phyloP scores from a whole-genome alignment of 2,329 filamentous ascomycete genomes.

The Paecilomyces niveus region DNA sequence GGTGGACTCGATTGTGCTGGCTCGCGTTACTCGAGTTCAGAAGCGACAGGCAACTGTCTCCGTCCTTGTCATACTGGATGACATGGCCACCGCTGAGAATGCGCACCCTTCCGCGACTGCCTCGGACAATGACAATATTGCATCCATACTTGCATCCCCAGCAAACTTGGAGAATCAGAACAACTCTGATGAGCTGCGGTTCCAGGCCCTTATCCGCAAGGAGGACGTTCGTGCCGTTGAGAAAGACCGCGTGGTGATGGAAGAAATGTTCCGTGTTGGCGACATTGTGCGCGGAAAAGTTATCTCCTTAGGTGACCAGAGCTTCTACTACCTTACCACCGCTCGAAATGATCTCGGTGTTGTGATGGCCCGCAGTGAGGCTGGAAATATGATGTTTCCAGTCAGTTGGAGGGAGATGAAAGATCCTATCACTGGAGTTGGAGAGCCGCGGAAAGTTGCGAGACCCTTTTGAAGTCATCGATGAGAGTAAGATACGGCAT shows the following conservation, averaged over 20 bases:
- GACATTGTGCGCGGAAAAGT: slow-evolving; percentile 85
- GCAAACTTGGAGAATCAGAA: slow-evolving; percentile 35
- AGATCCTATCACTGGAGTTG: slow-evolving; percentile 69
- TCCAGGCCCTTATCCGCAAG: slow-evolving; percentile 75
- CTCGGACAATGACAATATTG: slow-evolving; percentile 32
- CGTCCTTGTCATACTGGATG: slow-evolving; percentile 72
- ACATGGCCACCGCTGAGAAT: slow-evolving; percentile 12
- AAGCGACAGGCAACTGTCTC: slow-evolving; percentile 77
- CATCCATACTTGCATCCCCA: slow-evolving; percentile 29
- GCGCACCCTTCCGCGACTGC: slow-evolving; percentile 14
- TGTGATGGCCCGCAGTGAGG: slow-evolving; percentile 83
- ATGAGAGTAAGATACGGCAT: slow-evolving; percentile 11
- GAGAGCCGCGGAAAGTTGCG: slow-evolving; percentile 83
- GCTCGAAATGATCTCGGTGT: slow-evolving; percentile 88
- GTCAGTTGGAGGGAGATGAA: slow-evolving; percentile 93
- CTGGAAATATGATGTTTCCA: slow-evolving; percentile 84
- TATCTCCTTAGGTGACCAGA: slow-evolving; percentile 86
- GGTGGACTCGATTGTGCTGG: slow-evolving; percentile 73
- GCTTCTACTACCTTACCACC: slow-evolving; percentile 91
- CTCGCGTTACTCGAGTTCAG: slow-evolving; percentile 76
- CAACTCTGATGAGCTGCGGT: slow-evolving; percentile 57
- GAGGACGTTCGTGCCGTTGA: slow-evolving; percentile 94
- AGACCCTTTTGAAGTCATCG: slow-evolving; percentile 66
- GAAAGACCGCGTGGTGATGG: slow-evolving; percentile 88
- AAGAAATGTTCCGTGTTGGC: slow-evolving; percentile 84